These are phyloP conservation scores for Alternaria consortialis DNA, from an alignment of 2,329 filamentous ascomycete genomes.

Conservation along the genomic window DNA sequence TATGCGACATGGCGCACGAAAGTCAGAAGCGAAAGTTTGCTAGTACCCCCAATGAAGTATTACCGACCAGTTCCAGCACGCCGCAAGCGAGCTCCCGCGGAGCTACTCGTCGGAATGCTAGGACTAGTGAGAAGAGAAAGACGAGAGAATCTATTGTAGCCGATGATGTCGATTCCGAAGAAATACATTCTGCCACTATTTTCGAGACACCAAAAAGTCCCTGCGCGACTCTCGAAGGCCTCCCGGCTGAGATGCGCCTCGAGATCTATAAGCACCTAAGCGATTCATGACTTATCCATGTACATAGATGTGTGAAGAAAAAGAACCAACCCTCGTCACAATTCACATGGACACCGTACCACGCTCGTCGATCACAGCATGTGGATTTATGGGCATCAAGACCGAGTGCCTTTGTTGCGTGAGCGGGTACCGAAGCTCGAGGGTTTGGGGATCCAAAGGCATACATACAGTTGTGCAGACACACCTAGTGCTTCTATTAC, in stretches of 20 bases:
- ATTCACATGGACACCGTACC: neutral
- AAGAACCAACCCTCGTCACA: neutral
- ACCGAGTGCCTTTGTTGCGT: neutral
- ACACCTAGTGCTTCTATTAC: no score
- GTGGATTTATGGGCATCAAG: neutral
- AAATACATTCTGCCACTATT: neutral
- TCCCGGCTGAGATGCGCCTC: neutral
- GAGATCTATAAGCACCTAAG: neutral
- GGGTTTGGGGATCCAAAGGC: neutral
- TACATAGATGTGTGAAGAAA: neutral
- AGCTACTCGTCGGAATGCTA: neutral
- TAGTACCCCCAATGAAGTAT: neutral
- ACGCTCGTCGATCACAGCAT: neutral
- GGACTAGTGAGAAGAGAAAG: neutral
- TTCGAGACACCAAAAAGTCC: neutral
- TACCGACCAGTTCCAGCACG: neutral
- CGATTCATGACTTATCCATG: neutral
- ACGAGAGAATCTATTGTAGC: neutral
- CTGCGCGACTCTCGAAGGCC: constrained; percentile 1
- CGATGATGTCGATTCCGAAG: neutral
- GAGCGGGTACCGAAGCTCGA: neutral
- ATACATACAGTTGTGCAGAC: neutral
- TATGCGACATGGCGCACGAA: neutral
- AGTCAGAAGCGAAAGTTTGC: neutral
- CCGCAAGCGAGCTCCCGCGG: neutral